Conservation (phyloP, 768 basidiomycete genomes). For the Podaxis pistillaris region DNA sequence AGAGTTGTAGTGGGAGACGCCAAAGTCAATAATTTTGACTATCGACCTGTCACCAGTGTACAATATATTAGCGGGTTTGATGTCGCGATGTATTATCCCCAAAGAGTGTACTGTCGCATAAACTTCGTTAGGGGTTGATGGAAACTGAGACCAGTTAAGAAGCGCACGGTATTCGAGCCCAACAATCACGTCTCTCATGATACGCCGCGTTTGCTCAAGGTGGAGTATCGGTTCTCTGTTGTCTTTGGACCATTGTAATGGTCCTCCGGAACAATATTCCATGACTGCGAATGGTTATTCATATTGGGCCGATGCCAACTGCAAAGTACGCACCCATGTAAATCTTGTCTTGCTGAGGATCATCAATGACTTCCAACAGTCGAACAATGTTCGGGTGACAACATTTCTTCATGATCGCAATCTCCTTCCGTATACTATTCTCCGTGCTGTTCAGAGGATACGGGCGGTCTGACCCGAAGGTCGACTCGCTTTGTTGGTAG, state of each 20-base stretch:
- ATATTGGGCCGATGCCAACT: background rate
- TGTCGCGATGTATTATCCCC: constrained; percentile 82
- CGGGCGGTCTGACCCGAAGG: constrained; percentile 15
- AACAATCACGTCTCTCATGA: constrained; percentile 40
- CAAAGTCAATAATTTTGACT: constrained; percentile 91
- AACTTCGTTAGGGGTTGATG: background rate
- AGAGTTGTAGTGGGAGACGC: constrained; percentile 39
- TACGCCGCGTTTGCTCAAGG: constrained; percentile 36
- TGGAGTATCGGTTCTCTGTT: constrained; percentile 31
- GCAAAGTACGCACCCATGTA: constrained; percentile 66
- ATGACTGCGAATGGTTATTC: constrained; percentile 27
- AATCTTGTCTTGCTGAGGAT: constrained; percentile 74
- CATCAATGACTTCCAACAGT: constrained; percentile 88
- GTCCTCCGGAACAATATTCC: constrained; percentile 43
- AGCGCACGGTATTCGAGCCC: constrained; percentile 42
- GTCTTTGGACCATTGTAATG: constrained; percentile 35
- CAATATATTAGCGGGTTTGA: constrained; percentile 88
- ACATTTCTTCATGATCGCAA: constrained; percentile 90
- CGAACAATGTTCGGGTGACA: constrained; percentile 76
- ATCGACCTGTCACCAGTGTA: constrained; percentile 50
- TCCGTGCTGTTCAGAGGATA: constrained; percentile 56
- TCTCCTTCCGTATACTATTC: constrained; percentile 79
- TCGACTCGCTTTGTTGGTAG: constrained; percentile 28
- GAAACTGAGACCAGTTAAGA: constrained; percentile 14
- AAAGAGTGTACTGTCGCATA: constrained; percentile 33